Conservation (phyloP, 2,329 filamentous ascomycete species). For the Nothopassalora personata region DNA sequence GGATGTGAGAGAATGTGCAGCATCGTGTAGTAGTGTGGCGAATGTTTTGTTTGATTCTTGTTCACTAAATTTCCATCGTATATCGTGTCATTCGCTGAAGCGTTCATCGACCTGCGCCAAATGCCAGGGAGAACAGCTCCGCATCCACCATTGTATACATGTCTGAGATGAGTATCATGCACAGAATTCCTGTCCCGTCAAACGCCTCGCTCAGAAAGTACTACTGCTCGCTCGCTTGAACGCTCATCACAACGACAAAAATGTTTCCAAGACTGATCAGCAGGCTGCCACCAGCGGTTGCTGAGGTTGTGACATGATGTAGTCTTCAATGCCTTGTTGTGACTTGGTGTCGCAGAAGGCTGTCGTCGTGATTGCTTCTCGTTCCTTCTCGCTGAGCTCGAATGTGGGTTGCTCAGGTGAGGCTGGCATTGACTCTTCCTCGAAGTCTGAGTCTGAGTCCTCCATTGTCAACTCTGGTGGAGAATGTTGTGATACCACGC, state of each 20-base stretch:
- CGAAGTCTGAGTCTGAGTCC: conserved; percentile 35
- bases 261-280: conserved; percentile 30
- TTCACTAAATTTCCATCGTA: conserved; percentile 1
- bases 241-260: conserved; percentile 22
- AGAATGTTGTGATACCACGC: conserved; percentile 39
- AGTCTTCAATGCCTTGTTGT: conserved; percentile 22
- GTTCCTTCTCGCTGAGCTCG: conserved; percentile 44
- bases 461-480: conserved; percentile 48
- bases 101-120: conserved; percentile 11
- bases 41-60: conserved; percentile 12
- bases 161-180: conserved; percentile 22
- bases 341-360: conserved; percentile 38
- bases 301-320: conserved; percentile 34
- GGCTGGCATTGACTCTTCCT: conserved; percentile 45
- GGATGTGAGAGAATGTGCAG: not conserved
- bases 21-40: not conserved
- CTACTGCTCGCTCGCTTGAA: conserved; percentile 20
- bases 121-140: conserved; percentile 16
- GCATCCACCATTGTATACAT: not conserved
- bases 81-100: not conserved
- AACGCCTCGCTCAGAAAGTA: conserved; percentile 18
- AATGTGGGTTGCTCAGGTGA: conserved; percentile 42
- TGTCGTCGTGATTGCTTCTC: conserved; percentile 42
- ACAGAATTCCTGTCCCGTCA: conserved; percentile 11
- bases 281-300: conserved; percentile 39